A percentile compares a stretch with the other conserved stretches of the same genome.
phyloP scores from a whole-genome alignment of 495 filamentous ascomycete genomes.

The Tuber indicum region DNA sequence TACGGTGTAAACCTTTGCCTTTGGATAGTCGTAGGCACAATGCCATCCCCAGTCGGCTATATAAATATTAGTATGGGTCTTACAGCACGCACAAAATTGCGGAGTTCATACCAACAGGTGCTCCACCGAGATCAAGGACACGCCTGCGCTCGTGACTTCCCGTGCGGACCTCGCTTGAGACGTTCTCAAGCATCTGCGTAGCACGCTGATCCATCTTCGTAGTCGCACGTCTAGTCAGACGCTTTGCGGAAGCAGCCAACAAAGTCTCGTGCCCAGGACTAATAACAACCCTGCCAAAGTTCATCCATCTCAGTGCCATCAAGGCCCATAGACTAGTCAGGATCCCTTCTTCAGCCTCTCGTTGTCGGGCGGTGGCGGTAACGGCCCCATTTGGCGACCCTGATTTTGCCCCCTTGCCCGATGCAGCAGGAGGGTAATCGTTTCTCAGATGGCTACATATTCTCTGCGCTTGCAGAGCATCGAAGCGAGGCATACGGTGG shows the following conservation, averaged over 20 bases:
- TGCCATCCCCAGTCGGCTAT: conserved; percentile 85
- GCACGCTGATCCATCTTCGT: conserved; percentile 35
- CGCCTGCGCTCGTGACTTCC: conserved; percentile 49
- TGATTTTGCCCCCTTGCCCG: conserved; percentile 21
- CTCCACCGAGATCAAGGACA: conserved; percentile 81
- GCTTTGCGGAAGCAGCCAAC: conserved; percentile 51
- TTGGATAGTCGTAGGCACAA: conserved; percentile 72
- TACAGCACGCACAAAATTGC: conserved; percentile 4
- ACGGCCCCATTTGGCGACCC: conserved; percentile 14
- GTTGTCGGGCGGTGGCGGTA: conserved; percentile 17
- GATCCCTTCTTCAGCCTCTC: conserved; percentile 40
- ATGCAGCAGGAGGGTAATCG: conserved; percentile 29
- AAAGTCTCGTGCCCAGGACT: conserved; percentile 54
- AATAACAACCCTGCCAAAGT: conserved; percentile 63
- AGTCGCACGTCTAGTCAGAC: conserved; percentile 32
- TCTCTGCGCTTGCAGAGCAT: conserved; percentile 78
- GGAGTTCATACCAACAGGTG: conserved; percentile 37
- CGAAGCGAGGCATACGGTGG: conserved; percentile 75
- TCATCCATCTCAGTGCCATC: conserved; percentile 41
- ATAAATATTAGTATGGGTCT: conserved; percentile 24
- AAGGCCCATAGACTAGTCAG: conserved; percentile 40
- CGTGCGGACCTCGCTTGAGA: conserved; percentile 15
- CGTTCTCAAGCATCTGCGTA: conserved; percentile 37
- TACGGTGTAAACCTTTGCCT: conserved; percentile 79
- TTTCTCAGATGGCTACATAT: conserved; percentile 46